A percentile compares a stretch with the other conserved stretches of the same genome.
phyloP scores from a whole-genome alignment of 2,329 filamentous ascomycete species.

The Beauveria australis region DNA sequence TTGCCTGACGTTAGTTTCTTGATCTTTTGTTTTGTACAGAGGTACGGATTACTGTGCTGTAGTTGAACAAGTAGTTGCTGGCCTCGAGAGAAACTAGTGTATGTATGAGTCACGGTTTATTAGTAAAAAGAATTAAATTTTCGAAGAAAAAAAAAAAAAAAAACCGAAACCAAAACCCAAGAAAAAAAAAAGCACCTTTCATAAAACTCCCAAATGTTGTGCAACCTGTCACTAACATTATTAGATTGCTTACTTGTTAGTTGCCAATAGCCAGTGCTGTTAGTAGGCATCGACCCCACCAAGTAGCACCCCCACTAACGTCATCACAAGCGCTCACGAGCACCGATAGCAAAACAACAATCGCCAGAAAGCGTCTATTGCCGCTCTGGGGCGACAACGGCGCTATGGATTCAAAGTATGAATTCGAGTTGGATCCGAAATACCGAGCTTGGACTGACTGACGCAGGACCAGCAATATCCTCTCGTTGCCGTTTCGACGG shows the following conservation, averaged over 20 bases:
- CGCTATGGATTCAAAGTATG: constrained; percentile 10
- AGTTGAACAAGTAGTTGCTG: too few species aligned
- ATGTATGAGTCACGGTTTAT: background rate
- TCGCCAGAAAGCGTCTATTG: background rate
- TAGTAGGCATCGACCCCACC: background rate
- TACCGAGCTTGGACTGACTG: background rate
- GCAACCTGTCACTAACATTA: background rate
- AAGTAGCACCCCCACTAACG: constrained; percentile 8
- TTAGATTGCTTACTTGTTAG: background rate
- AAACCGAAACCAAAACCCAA: too few species aligned
- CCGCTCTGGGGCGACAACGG: background rate
- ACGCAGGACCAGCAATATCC: constrained; percentile 43
- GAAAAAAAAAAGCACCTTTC: too few species aligned
- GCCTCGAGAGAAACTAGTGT: too few species aligned
- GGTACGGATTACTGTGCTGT: too few species aligned
- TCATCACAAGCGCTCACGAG: background rate
- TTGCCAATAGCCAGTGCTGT: background rate
- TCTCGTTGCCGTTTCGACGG: constrained; percentile 81
- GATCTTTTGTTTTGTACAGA: too few species aligned
- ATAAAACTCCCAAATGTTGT: background rate
- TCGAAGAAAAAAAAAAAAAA: too few species aligned
- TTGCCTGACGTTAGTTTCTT: too few species aligned
- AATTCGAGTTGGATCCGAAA: background rate
- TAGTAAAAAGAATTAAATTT: too few species aligned
- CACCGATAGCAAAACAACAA: background rate